These are phyloP conservation scores for Chalciporus piperatoides DNA, from an alignment of 1,284 basidiomycete species.

Conservation along the genomic window DNA sequence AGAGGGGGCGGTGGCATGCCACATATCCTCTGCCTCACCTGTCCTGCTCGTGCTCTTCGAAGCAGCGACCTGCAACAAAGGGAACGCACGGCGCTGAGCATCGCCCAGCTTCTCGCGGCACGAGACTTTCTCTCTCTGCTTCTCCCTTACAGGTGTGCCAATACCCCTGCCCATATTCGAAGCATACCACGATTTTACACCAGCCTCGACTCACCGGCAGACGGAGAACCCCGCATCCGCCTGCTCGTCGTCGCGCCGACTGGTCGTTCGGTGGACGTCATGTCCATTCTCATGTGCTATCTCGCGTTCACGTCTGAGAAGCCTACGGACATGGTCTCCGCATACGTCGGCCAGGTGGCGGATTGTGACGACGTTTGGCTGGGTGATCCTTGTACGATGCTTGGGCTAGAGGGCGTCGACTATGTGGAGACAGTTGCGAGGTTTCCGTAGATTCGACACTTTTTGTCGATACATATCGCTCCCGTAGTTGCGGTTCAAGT, in stretches of 20 bases:
- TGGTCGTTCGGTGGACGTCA: slow-evolving; percentile 12
- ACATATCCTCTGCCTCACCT: slow-evolving; percentile 12
- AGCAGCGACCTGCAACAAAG: not conserved
- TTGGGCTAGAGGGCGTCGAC: slow-evolving; percentile 3
- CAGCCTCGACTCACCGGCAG: not conserved
- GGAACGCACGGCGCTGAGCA: not conserved
- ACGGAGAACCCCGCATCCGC: not conserved
- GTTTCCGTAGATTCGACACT: not conserved
- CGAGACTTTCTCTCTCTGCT: slow-evolving; percentile 22
- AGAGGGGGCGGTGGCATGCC: not conserved
- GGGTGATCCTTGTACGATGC: not conserved
- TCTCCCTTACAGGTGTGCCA: slow-evolving; percentile 11
- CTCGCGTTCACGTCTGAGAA: slow-evolving; percentile 14
- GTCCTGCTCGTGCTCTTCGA: not conserved
- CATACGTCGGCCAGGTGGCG: not conserved
- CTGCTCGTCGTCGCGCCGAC: slow-evolving; percentile 20
- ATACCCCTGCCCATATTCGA: not conserved
- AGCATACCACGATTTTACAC: too few species aligned
- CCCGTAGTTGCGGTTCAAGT: too few species aligned
- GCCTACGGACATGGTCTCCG: slow-evolving; percentile 5
- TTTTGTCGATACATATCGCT: too few species aligned
- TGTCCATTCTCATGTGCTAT: slow-evolving; percentile 21
- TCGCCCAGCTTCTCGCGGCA: slow-evolving; percentile 15
- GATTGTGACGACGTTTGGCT: slow-evolving; percentile 16
- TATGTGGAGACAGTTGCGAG: slow-evolving; percentile 10